phyloP scores from a whole-genome alignment of 768 basidiomycete genomes.

The Rhodotorula taiwanensis region DNA sequence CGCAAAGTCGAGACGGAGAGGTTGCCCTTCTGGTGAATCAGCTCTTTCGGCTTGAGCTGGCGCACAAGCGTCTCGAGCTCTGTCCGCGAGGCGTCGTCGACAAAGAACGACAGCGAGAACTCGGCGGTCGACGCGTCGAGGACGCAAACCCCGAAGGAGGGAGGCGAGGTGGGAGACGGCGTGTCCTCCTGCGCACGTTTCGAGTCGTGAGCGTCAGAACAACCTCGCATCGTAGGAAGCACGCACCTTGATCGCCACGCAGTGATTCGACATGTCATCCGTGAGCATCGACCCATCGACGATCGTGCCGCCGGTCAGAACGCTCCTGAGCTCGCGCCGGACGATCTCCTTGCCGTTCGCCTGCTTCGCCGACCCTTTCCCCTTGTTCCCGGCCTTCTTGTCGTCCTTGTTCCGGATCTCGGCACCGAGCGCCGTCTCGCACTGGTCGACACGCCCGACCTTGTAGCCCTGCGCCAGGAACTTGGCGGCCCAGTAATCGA shows the following conservation, averaged over 20 bases:
- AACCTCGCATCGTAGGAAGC: neutral
- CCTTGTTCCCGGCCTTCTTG: constrained; percentile 49
- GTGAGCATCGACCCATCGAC: constrained; percentile 80
- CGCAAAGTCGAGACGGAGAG: constrained; percentile 75
- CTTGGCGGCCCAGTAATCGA: constrained; percentile 86
- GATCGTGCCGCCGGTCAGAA: constrained; percentile 92
- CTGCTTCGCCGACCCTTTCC: constrained; percentile 47
- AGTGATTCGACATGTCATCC: constrained; percentile 92
- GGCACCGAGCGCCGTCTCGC: constrained; percentile 91
- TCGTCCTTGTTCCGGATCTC: constrained; percentile 85
- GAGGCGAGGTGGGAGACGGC: constrained; percentile 22
- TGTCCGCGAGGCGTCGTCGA: constrained; percentile 87
- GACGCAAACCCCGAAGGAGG: constrained; percentile 74
- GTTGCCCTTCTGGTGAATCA: constrained; percentile 58
- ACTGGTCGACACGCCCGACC: constrained; percentile 93
- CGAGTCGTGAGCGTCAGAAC: neutral
- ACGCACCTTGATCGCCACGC: constrained; percentile 68
- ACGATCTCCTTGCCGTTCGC: constrained; percentile 63
- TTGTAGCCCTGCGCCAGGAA: constrained; percentile 59
- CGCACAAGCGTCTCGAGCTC: constrained; percentile 87
- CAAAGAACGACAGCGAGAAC: constrained; percentile 81
- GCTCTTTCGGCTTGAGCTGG: constrained; percentile 56
- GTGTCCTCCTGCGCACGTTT: constrained; percentile 25
- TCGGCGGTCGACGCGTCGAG: constrained; percentile 92
- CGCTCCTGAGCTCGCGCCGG: constrained; percentile 81